Percentiles rank a stretch among this genome's conserved stretches.
phyloP scores from a whole-genome alignment of 73 alveolate genomes.

The Paramecium primaurelia region DNA sequence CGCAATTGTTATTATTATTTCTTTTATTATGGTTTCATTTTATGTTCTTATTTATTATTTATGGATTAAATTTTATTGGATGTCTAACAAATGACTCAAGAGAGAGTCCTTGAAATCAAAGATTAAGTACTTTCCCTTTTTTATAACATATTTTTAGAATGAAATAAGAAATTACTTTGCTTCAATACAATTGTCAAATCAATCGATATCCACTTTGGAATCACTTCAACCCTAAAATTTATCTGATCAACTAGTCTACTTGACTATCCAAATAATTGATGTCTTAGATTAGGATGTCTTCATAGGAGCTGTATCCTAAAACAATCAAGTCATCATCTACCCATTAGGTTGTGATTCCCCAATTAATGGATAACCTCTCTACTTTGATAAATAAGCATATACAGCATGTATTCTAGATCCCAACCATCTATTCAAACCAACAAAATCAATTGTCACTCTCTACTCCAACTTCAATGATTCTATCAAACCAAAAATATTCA shows the following conservation, averaged over 20 bases:
- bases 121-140: not conserved
- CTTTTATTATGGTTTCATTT: conserved; percentile 42
- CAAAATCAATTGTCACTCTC: not conserved
- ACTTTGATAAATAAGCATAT: not conserved
- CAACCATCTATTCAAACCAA: not conserved
- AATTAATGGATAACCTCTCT: not conserved
- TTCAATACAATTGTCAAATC: not conserved
- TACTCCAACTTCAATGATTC: not conserved
- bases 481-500: not conserved
- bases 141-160: not conserved
- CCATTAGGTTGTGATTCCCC: not conserved
- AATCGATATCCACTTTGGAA: not conserved
- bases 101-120: not conserved
- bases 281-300: not conserved
- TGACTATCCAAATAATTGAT: not conserved
- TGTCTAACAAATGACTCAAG: not conserved
- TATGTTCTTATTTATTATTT: not conserved
- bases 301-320: not conserved
- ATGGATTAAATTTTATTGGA: conserved; percentile 41
- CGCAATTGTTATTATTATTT: conserved; percentile 9
- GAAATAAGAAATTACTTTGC: not conserved
- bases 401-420: not conserved
- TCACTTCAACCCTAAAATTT: not conserved
- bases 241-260: not conserved
- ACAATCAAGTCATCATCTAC: not conserved